Base-by-base conservation (phyloP, 2,329 filamentous ascomycete genomes). In the Thyridium curvatum region DNA sequence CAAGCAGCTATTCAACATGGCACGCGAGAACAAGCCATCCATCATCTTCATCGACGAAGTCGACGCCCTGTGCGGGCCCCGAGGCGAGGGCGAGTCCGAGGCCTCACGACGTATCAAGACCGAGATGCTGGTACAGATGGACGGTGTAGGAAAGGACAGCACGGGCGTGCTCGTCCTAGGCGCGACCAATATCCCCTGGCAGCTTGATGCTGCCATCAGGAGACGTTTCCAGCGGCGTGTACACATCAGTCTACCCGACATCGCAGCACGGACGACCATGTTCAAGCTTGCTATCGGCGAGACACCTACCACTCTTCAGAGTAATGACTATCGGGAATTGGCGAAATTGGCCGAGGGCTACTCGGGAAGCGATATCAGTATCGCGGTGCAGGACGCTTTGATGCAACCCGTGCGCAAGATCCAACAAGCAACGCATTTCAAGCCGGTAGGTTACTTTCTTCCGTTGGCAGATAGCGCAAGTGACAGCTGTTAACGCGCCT, bases 381-480 rank as follows among this genome's bases (percentile, higher is more conserved):
- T 97, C 56, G 89, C 88, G 4, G 93, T 97, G 15, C 93, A 98
- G 61, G 86, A 94, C 58, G 93, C 93, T 1, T 69, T 98, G 30
- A 98, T 98, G 93, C 89, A 96, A 56, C 94, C 93, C 2, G 86
- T 98, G 45, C 77, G 93, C 45, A 94, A 96, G 65, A 97, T 98
- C 50, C 84, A 97, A 61, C 94, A 90, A 46, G 91, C 93, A 14
- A 98, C 93, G 38, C 93, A 98, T 68, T 98, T 97, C 66, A 96
- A 96, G 63, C 83, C 86, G 69, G 91, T 91, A 70, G 33, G 66
- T 61, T 33, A 2, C 16, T 12, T 5, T 26, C 17, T 4, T 8
- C 7, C 21, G 13, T 13, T 16, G 15, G n/a, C n/a, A n/a, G n/a
- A n/a, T n/a, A n/a, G n/a, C n/a, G n/a, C n/a, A 46, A 10, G 14